A percentile compares a stretch with the other conserved stretches of the same genome.
These are phyloP conservation scores for Microbotryum violaceum DNA, from an alignment of 1,284 basidiomycete species.

Conservation along the genomic window DNA sequence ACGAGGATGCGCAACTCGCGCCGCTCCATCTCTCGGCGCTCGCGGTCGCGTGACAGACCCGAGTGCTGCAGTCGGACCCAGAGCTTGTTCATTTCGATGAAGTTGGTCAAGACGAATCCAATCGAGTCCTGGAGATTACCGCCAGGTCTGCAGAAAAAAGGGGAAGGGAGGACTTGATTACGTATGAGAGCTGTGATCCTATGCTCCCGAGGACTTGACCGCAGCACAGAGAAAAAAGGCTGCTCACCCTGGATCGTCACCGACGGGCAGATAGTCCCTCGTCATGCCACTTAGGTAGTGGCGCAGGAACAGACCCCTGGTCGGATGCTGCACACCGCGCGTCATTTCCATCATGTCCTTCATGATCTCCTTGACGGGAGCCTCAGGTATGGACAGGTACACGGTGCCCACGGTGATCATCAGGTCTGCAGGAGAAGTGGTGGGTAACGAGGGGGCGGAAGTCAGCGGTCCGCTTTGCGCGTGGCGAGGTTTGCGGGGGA, in stretches of 20 bases:
- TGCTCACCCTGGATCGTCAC: conserved; percentile 65
- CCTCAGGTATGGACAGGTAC: conserved; percentile 92
- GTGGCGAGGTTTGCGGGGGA: no score
- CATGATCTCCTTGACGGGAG: conserved; percentile 95
- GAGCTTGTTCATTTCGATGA: conserved; percentile 98
- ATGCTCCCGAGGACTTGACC: background rate
- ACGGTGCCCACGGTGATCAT: conserved; percentile 98
- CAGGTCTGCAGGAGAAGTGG: conserved; percentile 53
- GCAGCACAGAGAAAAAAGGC: background rate
- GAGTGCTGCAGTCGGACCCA: conserved; percentile 96
- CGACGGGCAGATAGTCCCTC: conserved; percentile 83
- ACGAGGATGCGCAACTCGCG: conserved; percentile 86
- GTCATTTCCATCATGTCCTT: conserved; percentile 99
- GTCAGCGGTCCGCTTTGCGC: conserved; percentile 40
- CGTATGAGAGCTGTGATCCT: background rate
- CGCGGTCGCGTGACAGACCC: conserved; percentile 86
- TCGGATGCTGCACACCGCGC: conserved; percentile 84
- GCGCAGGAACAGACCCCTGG: conserved; percentile 80
- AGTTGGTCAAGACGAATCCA: conserved; percentile 88
- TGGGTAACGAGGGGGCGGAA: background rate
- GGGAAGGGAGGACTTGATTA: background rate
- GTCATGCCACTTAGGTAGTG: conserved; percentile 95
- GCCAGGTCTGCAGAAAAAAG: conserved; percentile 51
- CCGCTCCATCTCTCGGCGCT: conserved; percentile 89
- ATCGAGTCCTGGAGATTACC: conserved; percentile 90